Evolutionary conservation across 192 early-diverging fungal genomes (phyloP).

Genomic region (Dimargaris cristalligena): DNA sequence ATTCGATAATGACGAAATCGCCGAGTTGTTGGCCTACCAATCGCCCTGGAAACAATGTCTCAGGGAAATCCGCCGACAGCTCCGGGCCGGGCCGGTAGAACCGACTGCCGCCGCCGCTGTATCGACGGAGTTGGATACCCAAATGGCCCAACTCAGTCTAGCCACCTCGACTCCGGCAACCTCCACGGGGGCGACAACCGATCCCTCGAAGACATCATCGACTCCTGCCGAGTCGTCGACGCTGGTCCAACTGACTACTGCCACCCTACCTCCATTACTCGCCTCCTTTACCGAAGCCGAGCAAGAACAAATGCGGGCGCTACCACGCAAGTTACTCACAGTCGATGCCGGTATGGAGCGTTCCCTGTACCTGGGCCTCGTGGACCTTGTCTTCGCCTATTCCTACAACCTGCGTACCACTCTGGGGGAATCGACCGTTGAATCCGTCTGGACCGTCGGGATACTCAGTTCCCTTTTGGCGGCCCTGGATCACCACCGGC

Average conservation of each 20-base stretch:
- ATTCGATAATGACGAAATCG: background rate
- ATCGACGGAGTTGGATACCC: background rate
- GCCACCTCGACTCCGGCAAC: no score
- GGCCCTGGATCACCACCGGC: conserved; percentile 43
- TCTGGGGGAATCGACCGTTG: conserved; percentile 70
- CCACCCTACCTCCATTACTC: background rate
- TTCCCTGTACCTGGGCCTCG: conserved; percentile 62
- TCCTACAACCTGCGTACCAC: conserved; percentile 73
- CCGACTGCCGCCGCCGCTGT: background rate
- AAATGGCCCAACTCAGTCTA: background rate
- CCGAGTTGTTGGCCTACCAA: background rate
- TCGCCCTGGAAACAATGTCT: conserved; percentile 1
- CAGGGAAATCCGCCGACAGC: background rate
- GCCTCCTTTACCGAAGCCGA: conserved; percentile 50
- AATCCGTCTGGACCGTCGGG: conserved; percentile 80
- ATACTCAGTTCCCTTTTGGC: conserved; percentile 64
- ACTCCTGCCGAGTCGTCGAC: background rate
- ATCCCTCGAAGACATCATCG: background rate
- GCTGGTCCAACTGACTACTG: background rate
- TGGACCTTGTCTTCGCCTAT: conserved; percentile 87
- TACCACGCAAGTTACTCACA: conserved; percentile 65
- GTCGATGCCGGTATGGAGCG: conserved; percentile 34
- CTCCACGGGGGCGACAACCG: background rate
- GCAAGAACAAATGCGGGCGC: conserved; percentile 45
- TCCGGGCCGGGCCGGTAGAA: no score